Evolutionary conservation across 176 grass and related monocot species (phyloP).

Genomic region (Aegilops tauschii): DNA sequence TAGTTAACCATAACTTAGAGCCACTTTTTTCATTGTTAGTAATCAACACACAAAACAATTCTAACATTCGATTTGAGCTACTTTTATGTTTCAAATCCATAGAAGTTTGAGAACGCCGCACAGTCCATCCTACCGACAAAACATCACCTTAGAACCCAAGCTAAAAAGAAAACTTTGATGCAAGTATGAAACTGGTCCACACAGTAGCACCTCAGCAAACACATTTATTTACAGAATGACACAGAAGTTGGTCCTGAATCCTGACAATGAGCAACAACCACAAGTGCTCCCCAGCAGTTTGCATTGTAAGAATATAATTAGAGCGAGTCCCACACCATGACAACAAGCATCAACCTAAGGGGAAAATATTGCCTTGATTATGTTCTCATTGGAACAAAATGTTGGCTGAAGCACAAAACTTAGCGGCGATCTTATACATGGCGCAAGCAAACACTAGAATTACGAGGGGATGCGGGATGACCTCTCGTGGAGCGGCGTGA

Average conservation of each 20-base stretch:
- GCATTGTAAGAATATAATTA: not conserved
- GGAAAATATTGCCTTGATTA: not conserved
- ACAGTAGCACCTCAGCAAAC: not conserved
- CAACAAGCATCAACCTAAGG: not conserved
- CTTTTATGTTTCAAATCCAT: not conserved
- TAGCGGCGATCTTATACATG: not conserved
- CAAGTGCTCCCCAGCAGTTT: not conserved
- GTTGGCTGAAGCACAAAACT: not conserved
- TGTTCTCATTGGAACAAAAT: not conserved
- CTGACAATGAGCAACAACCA: not conserved
- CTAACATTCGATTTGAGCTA: not conserved
- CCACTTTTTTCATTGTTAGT: not conserved
- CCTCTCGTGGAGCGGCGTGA: slow-evolving; percentile 82
- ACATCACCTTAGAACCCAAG: not conserved
- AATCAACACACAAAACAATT: not conserved
- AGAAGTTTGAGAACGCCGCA: not conserved
- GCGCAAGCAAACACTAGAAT: not conserved
- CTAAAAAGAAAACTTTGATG: not conserved
- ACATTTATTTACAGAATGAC: not conserved
- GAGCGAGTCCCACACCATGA: not conserved
- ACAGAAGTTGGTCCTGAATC: not conserved
- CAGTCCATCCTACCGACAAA: not conserved
- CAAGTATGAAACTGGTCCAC: not conserved
- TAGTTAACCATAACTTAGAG: not conserved
- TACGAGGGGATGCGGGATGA: not conserved